A percentile compares a stretch with the other conserved stretches of the same genome.
phyloP scores from a whole-genome alignment of 2,329 filamentous ascomycete genomes.

The Amphichorda felina region DNA sequence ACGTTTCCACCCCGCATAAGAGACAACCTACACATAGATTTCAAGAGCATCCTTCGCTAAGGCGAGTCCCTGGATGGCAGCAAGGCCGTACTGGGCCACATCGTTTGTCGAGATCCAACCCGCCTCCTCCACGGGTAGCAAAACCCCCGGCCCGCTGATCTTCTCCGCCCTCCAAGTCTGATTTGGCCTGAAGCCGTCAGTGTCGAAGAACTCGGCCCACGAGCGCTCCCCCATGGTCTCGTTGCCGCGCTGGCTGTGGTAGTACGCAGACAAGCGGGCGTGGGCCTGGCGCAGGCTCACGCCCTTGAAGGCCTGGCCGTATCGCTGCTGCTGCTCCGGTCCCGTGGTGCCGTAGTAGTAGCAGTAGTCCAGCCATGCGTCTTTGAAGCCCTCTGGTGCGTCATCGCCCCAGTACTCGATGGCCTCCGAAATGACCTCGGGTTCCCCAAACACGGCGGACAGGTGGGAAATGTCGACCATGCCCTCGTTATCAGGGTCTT shows the following conservation, averaged over 20 bases:
- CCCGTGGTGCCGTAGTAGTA: conserved; percentile 39
- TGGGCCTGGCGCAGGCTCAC: conserved; percentile 41
- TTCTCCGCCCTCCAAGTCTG: conserved; percentile 20
- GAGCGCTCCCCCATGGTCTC: conserved; percentile 34
- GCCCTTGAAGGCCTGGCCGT: conserved; percentile 35
- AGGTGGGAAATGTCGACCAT: conserved; percentile 41
- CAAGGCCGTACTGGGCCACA: conserved; percentile 42
- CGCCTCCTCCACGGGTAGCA: conserved; percentile 40
- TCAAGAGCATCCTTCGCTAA: conserved; percentile 8
- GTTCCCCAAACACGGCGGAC: conserved; percentile 44
- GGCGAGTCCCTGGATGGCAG: conserved; percentile 43
- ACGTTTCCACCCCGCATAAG: too few species aligned
- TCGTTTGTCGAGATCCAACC: conserved; percentile 46
- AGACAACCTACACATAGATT: neutral
- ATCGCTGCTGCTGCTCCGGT: conserved; percentile 38
- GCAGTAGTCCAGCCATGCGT: conserved; percentile 48
- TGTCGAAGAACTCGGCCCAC: conserved; percentile 40
- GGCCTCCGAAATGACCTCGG: conserved; percentile 44
- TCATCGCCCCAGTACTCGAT: conserved; percentile 34
- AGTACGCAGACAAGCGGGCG: conserved; percentile 45
- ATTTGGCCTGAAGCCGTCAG: conserved; percentile 29
- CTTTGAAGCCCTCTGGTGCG: conserved; percentile 33
- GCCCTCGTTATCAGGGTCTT: conserved; percentile 38
- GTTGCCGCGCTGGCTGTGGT: conserved; percentile 29
- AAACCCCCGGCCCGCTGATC: conserved; percentile 28